These are phyloP conservation scores for Pyrus hybrid DNA, from an alignment of 331 rosid genomes.

Conservation along the genomic window DNA sequence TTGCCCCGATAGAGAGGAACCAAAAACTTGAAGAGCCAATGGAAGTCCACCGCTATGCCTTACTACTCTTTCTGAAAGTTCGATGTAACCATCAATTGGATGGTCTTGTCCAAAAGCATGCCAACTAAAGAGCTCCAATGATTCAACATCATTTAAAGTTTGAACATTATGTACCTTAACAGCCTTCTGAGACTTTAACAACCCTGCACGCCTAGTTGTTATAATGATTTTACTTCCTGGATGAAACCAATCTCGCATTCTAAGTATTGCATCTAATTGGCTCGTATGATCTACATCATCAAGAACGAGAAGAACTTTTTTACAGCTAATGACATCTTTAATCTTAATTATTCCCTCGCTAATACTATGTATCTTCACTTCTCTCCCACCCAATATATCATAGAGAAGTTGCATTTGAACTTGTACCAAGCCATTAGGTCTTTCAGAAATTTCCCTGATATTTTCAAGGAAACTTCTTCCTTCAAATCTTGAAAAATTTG, in stretches of 20 bases:
- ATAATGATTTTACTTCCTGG: constrained; percentile 2
- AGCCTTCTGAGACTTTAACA: neutral
- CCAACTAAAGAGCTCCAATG: constrained; percentile 5
- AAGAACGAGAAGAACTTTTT: neutral
- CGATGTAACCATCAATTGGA: neutral
- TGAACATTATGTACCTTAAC: neutral
- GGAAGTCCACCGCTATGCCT: neutral
- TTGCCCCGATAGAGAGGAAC: neutral
- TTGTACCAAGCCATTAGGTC: neutral
- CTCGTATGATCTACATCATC: neutral
- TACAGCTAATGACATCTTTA: neutral
- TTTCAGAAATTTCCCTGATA: neutral
- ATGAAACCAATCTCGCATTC: neutral
- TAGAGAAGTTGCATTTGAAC: neutral
- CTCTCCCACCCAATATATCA: neutral
- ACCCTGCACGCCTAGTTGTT: neutral
- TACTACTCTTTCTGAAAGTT: neutral
- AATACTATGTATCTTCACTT: neutral
- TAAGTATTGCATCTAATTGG: neutral
- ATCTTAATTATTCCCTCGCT: neutral
- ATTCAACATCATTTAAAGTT: neutral
- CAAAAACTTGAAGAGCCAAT: neutral
- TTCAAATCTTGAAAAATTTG: neutral
- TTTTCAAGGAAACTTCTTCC: constrained; percentile 3
- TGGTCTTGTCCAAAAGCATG: neutral